Evolutionary conservation across 805 yeast species (phyloP).

Genomic region (Wickerhamomyces xylosicus): DNA sequence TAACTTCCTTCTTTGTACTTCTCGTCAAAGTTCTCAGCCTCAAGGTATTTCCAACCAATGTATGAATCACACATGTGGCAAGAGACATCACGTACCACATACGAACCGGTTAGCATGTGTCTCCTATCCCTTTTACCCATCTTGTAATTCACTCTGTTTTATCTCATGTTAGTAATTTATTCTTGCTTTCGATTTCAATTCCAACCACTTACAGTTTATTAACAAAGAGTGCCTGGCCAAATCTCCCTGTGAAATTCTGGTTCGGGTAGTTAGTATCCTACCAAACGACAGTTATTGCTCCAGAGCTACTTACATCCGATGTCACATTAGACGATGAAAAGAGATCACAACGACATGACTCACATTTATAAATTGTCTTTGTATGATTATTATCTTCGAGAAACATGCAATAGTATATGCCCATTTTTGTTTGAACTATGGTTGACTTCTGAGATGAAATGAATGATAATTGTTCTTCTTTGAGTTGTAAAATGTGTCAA

Average conservation of each 20-base stretch:
- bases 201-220: not conserved
- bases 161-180: not conserved
- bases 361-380: not conserved
- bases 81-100: constrained; percentile 42
- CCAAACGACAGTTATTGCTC: not conserved
- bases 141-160: constrained; percentile 24
- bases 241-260: not conserved
- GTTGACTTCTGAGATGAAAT: too few relatives aligned
- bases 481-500: too few relatives aligned
- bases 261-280: not conserved
- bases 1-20: constrained; percentile 52
- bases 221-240: not conserved
- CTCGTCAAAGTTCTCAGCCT: constrained; percentile 34
- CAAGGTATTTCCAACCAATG: constrained; percentile 57
- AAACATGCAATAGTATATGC: not conserved
- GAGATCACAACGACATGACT: not conserved
- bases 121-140: constrained; percentile 27
- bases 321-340: not conserved
- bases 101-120: constrained; percentile 51
- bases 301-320: not conserved
- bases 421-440: not conserved
- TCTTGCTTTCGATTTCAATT: not conserved
- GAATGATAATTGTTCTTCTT: not conserved
- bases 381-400: not conserved
- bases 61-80: constrained; percentile 44